These are phyloP conservation scores for Neospermospora avenae DNA, from an alignment of 2,329 filamentous ascomycete genomes.

Conservation along the genomic window DNA sequence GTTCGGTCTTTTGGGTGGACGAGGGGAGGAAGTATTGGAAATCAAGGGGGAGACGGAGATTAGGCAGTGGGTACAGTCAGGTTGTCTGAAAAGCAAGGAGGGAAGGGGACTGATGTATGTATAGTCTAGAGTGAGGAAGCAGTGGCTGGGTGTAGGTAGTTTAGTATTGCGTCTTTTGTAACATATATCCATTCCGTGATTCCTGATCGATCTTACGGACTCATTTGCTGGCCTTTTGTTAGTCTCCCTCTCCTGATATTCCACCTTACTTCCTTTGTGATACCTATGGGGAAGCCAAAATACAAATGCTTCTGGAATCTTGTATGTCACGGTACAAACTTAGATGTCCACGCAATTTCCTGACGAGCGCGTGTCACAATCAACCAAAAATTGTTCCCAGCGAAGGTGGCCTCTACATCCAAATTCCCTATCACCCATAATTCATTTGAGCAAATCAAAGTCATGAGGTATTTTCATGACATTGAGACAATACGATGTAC, in stretches of 20 bases:
- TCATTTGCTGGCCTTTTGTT: not conserved
- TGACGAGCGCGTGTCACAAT: too few relatives aligned
- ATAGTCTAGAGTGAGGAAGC: not conserved
- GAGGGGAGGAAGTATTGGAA: slow-evolving; percentile 80
- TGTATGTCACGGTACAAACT: too few relatives aligned
- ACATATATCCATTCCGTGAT: too few relatives aligned
- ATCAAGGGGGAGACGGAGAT: slow-evolving; percentile 51
- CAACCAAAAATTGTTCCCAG: too few relatives aligned
- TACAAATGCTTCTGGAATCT: not conserved
- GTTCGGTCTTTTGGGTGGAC: slow-evolving; percentile 92
- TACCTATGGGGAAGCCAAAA: not conserved
- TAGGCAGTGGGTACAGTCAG: slow-evolving; percentile 62
- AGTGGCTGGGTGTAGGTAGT: not conserved
- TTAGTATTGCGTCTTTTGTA: not conserved
- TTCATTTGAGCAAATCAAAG: too few relatives aligned
- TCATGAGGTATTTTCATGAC: too few relatives aligned
- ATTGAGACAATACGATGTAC: too few relatives aligned
- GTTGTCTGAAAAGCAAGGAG: slow-evolving; percentile 46
- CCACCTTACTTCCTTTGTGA: not conserved
- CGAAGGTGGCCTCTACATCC: too few relatives aligned
- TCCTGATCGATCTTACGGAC: too few relatives aligned
- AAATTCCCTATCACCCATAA: too few relatives aligned
- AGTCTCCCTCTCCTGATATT: not conserved
- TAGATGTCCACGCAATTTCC: too few relatives aligned
- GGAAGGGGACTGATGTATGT: too few relatives aligned